phyloP scores from a whole-genome alignment of 2,329 filamentous ascomycete species.

The Stemphylium lycopersici region DNA sequence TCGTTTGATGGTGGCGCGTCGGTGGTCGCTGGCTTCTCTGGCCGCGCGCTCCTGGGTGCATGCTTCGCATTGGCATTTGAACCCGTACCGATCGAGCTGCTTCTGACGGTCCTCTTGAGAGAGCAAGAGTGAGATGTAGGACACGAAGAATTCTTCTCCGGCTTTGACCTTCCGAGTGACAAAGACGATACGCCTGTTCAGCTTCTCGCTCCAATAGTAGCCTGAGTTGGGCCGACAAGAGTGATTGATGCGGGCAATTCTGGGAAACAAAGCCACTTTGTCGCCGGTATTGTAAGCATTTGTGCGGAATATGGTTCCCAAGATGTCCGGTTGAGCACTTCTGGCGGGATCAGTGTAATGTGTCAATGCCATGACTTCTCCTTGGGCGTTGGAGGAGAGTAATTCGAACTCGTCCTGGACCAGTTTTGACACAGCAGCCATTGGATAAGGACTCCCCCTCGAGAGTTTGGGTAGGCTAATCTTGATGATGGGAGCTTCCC shows the following conservation, averaged over 20 bases:
- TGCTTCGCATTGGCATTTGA: slow-evolving; percentile 46
- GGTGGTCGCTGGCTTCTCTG: slow-evolving; percentile 32
- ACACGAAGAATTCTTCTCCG: slow-evolving; percentile 51
- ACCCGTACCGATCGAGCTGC: slow-evolving; percentile 44
- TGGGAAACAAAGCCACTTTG: slow-evolving; percentile 42
- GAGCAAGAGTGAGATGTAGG: slow-evolving; percentile 47
- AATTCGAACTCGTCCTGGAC: slow-evolving; percentile 33
- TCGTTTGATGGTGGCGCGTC: slow-evolving; percentile 35
- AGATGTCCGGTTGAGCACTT: slow-evolving; percentile 24
- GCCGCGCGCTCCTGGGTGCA: slow-evolving; percentile 37
- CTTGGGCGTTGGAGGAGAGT: slow-evolving; percentile 27
- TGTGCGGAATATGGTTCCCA: slow-evolving; percentile 44
- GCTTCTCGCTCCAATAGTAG: slow-evolving; percentile 45
- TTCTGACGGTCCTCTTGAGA: slow-evolving; percentile 37
- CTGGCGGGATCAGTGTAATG: slow-evolving; percentile 29
- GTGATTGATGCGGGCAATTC: slow-evolving; percentile 47
- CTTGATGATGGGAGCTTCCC: slow-evolving; percentile 48
- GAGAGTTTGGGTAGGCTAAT: slow-evolving; percentile 36
- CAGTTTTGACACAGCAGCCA: slow-evolving; percentile 27
- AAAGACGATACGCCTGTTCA: slow-evolving; percentile 42
- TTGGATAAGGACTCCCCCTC: slow-evolving; percentile 36
- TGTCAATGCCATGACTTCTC: slow-evolving; percentile 37
- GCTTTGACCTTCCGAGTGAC: slow-evolving; percentile 45
- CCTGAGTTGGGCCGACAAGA: slow-evolving; percentile 46
- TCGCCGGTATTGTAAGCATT: slow-evolving; percentile 45